Evolutionary conservation across 495 filamentous ascomycete genomes (phyloP).

Genomic region (Penicillium lagena): DNA sequence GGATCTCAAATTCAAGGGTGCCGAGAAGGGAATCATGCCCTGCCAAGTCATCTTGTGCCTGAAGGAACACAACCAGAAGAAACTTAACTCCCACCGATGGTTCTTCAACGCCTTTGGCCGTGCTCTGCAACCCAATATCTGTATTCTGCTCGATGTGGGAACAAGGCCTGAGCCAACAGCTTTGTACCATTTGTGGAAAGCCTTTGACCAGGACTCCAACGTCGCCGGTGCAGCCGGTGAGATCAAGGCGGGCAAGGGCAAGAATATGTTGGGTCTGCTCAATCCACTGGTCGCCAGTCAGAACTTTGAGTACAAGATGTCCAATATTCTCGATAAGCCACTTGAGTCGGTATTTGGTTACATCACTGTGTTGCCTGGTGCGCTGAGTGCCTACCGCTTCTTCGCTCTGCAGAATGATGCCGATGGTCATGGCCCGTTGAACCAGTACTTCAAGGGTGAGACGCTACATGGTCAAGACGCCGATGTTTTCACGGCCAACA

Average conservation of each 20-base stretch:
- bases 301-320: conserved; percentile 99
- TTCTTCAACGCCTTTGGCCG: conserved; percentile 98
- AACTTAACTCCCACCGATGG: conserved; percentile 98
- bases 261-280: conserved; percentile 70
- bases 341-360: conserved; percentile 97
- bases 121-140: conserved; percentile 90
- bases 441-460: conserved; percentile 99
- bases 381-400: conserved; percentile 90
- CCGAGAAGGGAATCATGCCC: conserved; percentile 98
- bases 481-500: conserved; percentile 98
- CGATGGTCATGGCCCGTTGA: conserved; percentile 88
- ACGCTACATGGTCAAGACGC: conserved; percentile 94
- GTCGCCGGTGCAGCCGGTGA: conserved; percentile 96
- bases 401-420: conserved; percentile 96
- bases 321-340: conserved; percentile 96
- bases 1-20: conserved; percentile 96
- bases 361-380: conserved; percentile 93
- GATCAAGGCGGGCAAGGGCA: conserved; percentile 93
- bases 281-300: conserved; percentile 95
- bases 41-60: conserved; percentile 98
- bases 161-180: conserved; percentile 81
- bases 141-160: conserved; percentile 92
- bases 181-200: conserved; percentile 98
- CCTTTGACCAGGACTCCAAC: conserved; percentile 94
- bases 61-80: conserved; percentile 97